These are phyloP conservation scores for Cenchrus americanus DNA, from an alignment of 176 grass and related monocot species.

Conservation along the genomic window DNA sequence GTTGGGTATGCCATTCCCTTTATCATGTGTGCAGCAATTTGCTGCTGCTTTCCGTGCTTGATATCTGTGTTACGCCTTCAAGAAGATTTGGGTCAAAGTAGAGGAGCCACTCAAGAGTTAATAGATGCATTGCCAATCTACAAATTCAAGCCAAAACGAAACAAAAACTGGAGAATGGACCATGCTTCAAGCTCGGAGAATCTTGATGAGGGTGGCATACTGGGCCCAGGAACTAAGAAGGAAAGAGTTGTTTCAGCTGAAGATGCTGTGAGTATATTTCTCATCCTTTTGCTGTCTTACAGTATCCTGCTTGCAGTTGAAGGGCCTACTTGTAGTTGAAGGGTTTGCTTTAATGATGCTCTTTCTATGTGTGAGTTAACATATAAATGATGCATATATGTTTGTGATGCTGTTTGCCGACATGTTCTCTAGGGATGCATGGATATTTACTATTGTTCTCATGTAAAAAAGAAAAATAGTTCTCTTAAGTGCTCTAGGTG, in stretches of 20 bases:
- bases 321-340: neutral
- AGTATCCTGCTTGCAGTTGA: slow-evolving; percentile 17
- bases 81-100: slow-evolving; percentile 76
- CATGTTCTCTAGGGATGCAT: slow-evolving; percentile 23
- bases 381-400: slow-evolving; percentile 10
- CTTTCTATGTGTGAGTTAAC: slow-evolving; percentile 3
- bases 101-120: slow-evolving; percentile 83
- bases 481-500: slow-evolving; percentile 18
- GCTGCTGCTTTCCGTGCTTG: slow-evolving; percentile 97
- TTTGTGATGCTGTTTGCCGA: slow-evolving; percentile 19
- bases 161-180: slow-evolving; percentile 66
- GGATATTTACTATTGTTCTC: neutral
- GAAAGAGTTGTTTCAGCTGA: slow-evolving; percentile 85
- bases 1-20: slow-evolving; percentile 97
- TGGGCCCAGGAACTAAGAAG: slow-evolving; percentile 81
- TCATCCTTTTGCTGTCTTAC: slow-evolving; percentile 1
- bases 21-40: slow-evolving; percentile 89
- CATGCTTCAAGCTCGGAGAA: slow-evolving; percentile 59
- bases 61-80: slow-evolving; percentile 84
- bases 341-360: neutral
- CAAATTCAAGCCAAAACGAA: slow-evolving; percentile 89
- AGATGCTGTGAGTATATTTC: slow-evolving; percentile 87
- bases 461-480: slow-evolving; percentile 15
- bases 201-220: slow-evolving; percentile 76
- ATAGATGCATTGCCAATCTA: slow-evolving; percentile 83